A percentile compares a stretch with the other conserved stretches of the same genome.
These are phyloP conservation scores for Ascochyta rabiei DNA, from an alignment of 2,329 filamentous ascomycete genomes.

Conservation along the genomic window DNA sequence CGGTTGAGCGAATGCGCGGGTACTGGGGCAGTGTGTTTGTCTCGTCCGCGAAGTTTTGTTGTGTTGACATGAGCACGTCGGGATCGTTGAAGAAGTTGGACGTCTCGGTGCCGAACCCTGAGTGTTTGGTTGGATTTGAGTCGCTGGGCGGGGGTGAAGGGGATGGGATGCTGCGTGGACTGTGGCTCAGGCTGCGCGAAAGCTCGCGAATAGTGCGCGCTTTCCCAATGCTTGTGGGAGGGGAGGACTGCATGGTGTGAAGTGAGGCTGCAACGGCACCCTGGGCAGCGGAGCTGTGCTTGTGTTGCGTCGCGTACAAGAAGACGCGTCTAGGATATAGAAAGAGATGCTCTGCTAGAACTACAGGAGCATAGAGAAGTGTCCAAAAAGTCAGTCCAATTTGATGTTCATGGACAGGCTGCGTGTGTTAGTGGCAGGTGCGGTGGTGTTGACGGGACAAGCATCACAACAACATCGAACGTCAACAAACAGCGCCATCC, in stretches of 20 bases:
- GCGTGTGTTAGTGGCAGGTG: constrained; percentile 34
- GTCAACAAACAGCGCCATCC: background rate
- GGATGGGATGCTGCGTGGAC: constrained; percentile 39
- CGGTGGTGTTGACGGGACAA: constrained; percentile 26
- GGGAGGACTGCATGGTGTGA: constrained; percentile 45
- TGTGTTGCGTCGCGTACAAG: constrained; percentile 37
- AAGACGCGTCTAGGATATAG: constrained; percentile 34
- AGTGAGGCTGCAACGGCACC: constrained; percentile 25
- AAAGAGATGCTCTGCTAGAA: constrained; percentile 38
- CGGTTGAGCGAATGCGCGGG: constrained; percentile 46
- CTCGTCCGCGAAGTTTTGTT: constrained; percentile 45
- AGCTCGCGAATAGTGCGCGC: constrained; percentile 47
- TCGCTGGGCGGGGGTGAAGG: constrained; percentile 41
- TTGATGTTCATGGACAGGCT: background rate
- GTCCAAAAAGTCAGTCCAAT: constrained; percentile 25
- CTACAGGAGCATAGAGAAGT: constrained; percentile 22
- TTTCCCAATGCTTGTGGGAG: constrained; percentile 45
- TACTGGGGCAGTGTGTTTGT: constrained; percentile 42
- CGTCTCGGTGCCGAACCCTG: constrained; percentile 35
- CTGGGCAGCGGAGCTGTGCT: constrained; percentile 21
- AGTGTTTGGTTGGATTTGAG: constrained; percentile 45
- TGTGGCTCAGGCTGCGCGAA: constrained; percentile 44
- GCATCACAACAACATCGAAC: constrained; percentile 3
- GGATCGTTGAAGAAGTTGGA: constrained; percentile 43
- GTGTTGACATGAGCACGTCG: constrained; percentile 48